Evolutionary conservation across 1,139 yeast species (phyloP), one percentile per base, ranked within the genome.

Genomic region (Lodderomyces margitis): DNA sequence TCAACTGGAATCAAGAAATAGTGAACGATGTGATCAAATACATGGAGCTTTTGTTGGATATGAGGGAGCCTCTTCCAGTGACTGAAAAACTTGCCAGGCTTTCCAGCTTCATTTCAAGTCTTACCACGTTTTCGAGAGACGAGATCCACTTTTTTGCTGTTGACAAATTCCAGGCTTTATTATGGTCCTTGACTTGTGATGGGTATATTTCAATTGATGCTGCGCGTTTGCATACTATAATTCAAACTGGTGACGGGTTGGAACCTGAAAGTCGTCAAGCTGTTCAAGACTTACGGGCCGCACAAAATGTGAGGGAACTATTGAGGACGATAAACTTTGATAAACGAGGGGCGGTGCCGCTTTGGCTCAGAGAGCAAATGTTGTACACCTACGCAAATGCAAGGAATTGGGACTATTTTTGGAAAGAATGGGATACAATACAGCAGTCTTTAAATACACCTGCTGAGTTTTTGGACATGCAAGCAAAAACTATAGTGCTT

Each of bases 371-470:
- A 36, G 76, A 71, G 45, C 53, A 67, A 17, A 53, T 66, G 12
- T 58, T 71, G 37, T 59, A 61, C 44, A 61, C 69, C 1, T 68
- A 63, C 43, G 78, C 76, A 1, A 69, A 67, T 45, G 59, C 70
- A 12, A 64, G 65, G 3, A 31, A 38, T 27, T 70, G 75, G 75
- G 45, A 46, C 2, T 51, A 54, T 34, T 72, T 71, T 52, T 72
- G 77, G 77, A 48, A 48, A n/a, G 59, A 65, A 38, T 70, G 75
- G 75, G 60, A 66, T 19, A 44, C 49, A 1, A 39, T 49, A 11
- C 38, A 42, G 21, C 47, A 44, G 33, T 34, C 37, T 2, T 30
- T 46, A 11, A 28, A 24, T 15, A 31, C 30, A 2, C 41, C 43
- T 10, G n/a, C 36, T 8, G 42, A 37, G 6, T 12, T 37, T 30